Conservation (phyloP, 495 filamentous ascomycete species). For the Neurospora tetraspora region DNA sequence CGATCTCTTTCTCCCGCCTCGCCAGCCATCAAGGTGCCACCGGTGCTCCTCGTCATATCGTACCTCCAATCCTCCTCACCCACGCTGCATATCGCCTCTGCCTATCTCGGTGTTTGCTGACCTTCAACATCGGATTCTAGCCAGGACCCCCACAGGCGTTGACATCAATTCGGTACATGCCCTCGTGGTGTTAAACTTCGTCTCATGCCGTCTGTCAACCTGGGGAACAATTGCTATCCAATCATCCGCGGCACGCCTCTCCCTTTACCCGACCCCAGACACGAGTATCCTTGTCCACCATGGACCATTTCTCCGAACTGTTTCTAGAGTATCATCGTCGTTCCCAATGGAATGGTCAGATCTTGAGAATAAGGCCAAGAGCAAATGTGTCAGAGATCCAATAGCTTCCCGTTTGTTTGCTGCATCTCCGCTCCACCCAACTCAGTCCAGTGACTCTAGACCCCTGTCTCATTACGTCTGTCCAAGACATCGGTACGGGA, state of each 20-base stretch:
- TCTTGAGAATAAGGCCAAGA: not conserved
- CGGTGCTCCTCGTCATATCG: not conserved
- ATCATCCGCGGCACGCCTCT: not conserved
- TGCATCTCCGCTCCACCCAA: not conserved
- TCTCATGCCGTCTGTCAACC: not conserved
- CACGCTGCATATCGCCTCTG: not conserved
- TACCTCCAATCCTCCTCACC: not conserved
- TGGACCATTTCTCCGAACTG: not conserved
- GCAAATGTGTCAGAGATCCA: not conserved
- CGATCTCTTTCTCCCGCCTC: not conserved
- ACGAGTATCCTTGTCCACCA: not conserved
- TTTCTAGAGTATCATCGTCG: not conserved
- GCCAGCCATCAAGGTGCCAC: not conserved
- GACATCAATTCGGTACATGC: not conserved
- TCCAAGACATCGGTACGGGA: conserved; percentile 2
- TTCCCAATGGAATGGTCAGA: not conserved
- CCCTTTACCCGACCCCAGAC: not conserved
- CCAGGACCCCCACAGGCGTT: not conserved
- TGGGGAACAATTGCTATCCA: not conserved
- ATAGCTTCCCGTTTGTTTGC: not conserved
- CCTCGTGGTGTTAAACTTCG: not conserved
- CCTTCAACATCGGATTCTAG: not conserved
- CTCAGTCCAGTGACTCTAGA: not conserved
- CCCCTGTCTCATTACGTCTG: conserved; percentile 10
- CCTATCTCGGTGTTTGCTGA: not conserved